phyloP scores from a whole-genome alignment of 2,329 filamentous ascomycete species.

The Cladophialophora chaetospira region DNA sequence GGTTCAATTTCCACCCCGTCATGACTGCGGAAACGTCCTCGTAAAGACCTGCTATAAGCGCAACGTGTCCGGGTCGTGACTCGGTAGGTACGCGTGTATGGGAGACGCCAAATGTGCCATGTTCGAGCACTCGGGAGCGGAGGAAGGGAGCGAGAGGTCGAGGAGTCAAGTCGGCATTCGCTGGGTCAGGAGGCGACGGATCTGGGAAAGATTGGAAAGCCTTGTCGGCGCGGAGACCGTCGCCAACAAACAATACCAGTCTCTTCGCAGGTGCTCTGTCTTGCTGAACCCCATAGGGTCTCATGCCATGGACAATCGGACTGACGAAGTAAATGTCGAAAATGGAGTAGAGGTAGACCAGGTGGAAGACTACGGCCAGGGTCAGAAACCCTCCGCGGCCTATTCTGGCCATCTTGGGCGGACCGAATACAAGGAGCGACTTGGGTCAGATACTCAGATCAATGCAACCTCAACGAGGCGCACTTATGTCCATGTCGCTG shows the following conservation, averaged over 20 bases:
- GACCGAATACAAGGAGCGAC: conserved; percentile 29
- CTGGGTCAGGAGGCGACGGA: conserved; percentile 64
- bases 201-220: conserved; percentile 92
- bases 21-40: conserved; percentile 97
- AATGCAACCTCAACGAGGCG: no score
- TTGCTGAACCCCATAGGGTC: conserved; percentile 68
- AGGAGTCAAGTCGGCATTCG: conserved; percentile 63
- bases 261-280: conserved; percentile 76
- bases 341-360: conserved; percentile 92
- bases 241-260: conserved; percentile 93
- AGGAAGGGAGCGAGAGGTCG: conserved; percentile 87
- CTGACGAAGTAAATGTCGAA: conserved; percentile 99
- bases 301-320: conserved; percentile 95
- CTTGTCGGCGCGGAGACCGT: conserved; percentile 95
- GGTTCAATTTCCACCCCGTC: conserved; percentile 97
- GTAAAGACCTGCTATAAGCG: conserved; percentile 92
- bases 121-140: conserved; percentile 80
- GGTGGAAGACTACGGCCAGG: conserved; percentile 86
- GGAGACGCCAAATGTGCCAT: conserved; percentile 95
- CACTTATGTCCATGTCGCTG: no score
- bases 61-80: conserved; percentile 93
- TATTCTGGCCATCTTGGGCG: conserved; percentile 52
- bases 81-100: conserved; percentile 97
- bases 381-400: conserved; percentile 80
- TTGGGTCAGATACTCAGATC: conserved; percentile 27